A percentile compares a stretch with the other conserved stretches of the same genome.
phyloP scores from a whole-genome alignment of 805 yeast genomes.

The Jamesozyma jinghongensis region DNA sequence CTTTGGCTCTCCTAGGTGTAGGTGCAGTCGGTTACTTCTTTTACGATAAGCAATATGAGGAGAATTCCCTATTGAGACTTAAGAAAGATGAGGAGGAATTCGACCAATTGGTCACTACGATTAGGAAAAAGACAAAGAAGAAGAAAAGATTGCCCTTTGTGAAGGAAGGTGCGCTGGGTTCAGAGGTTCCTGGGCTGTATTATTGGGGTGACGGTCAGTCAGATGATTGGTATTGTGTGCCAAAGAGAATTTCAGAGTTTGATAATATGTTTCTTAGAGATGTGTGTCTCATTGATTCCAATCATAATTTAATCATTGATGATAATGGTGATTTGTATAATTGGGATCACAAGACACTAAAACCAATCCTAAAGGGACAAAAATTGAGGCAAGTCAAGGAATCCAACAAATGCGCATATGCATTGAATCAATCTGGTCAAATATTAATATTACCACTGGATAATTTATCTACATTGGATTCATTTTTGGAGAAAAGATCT shows the following conservation, averaged over 20 bases:
- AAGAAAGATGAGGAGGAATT: neutral
- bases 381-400: conserved; percentile 36
- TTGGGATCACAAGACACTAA: conserved; percentile 37
- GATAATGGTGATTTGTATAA: conserved; percentile 64
- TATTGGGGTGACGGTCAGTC: conserved; percentile 50
- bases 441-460: conserved; percentile 29
- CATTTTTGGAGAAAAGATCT: neutral
- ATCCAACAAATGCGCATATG: conserved; percentile 49
- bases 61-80: neutral
- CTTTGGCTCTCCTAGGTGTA: neutral
- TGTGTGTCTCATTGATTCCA: conserved; percentile 41
- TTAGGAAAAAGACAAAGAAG: conserved; percentile 17
- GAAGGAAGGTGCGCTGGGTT: conserved; percentile 10
- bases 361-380: conserved; percentile 38
- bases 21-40: neutral
- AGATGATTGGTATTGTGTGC: conserved; percentile 31
- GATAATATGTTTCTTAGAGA: conserved; percentile 51
- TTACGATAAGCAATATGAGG: neutral
- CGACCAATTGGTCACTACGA: neutral
- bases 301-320: conserved; percentile 46
- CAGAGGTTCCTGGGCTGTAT: conserved; percentile 49
- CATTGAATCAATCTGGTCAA: conserved; percentile 32
- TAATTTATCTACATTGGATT: neutral
- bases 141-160: conserved; percentile 28
- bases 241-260: conserved; percentile 54